Evolutionary conservation across 2,329 filamentous ascomycete genomes (phyloP).

Genomic region (Chaetomiaceae sp.): DNA sequence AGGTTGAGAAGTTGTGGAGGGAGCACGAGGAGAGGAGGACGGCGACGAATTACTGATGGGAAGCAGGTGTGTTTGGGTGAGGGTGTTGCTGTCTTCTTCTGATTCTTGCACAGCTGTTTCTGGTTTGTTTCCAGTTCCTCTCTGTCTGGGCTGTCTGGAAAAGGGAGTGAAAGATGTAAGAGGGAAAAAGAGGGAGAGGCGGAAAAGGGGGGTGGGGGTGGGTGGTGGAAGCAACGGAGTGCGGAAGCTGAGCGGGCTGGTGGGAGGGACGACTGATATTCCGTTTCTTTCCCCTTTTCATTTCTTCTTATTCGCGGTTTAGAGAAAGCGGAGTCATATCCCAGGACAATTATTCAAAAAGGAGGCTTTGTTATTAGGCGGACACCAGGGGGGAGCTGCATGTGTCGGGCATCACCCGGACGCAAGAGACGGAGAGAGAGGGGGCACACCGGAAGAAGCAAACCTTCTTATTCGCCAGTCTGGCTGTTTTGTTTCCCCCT

Average conservation of each 20-base stretch:
- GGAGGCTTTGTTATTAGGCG: neutral
- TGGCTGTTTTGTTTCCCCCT: neutral
- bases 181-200: neutral
- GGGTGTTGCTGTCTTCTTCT: neutral
- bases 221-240: neutral
- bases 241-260: neutral
- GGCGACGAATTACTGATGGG: neutral
- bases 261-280: neutral
- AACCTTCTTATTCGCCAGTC: too few relatives aligned
- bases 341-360: neutral
- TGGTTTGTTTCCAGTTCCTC: neutral
- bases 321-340: constrained; percentile 1
- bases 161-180: neutral
- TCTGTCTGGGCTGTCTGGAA: neutral
- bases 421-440: neutral
- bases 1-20: constrained; percentile 48
- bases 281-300: neutral
- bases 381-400: neutral
- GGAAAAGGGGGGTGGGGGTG: neutral
- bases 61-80: neutral
- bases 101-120: neutral
- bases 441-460: neutral
- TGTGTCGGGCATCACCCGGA: neutral
- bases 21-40: constrained; percentile 33
- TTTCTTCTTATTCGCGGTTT: neutral